Evolutionary conservation across 2,329 filamentous ascomycete genomes (phyloP).

Genomic region (Tricladium varicosporioides): DNA sequence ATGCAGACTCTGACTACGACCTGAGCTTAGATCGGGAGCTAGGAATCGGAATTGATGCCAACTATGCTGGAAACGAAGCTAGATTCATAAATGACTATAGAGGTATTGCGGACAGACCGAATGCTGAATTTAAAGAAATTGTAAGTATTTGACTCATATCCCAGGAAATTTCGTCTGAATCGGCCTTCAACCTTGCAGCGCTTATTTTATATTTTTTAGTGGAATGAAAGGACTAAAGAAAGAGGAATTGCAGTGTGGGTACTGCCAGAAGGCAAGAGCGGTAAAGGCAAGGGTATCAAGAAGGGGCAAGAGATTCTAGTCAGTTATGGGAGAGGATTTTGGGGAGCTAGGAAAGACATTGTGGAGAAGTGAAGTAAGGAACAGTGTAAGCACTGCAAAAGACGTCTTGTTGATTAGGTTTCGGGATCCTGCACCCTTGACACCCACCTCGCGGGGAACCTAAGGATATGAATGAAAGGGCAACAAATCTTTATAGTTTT

Average conservation of each 20-base stretch:
- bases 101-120: slow-evolving; percentile 43
- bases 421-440: no score
- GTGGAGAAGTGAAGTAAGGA: slow-evolving; percentile 8
- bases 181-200: no score
- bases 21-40: slow-evolving; percentile 58
- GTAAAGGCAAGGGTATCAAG: slow-evolving; percentile 42
- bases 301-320: slow-evolving; percentile 65
- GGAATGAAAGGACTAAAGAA: slow-evolving; percentile 51
- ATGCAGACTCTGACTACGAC: slow-evolving; percentile 59
- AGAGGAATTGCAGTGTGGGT: slow-evolving; percentile 59
- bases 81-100: slow-evolving; percentile 67
- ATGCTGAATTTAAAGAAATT: slow-evolving; percentile 53
- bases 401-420: no score
- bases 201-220: no score
- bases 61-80: slow-evolving; percentile 57
- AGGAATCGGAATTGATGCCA: slow-evolving; percentile 60
- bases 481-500: no score
- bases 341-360: slow-evolving; percentile 47
- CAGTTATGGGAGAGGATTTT: slow-evolving; percentile 68
- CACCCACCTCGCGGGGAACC: no score
- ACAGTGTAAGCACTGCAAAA: not conserved
- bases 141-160: not conserved
- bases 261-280: slow-evolving; percentile 42
- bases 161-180: no score
- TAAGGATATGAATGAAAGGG: no score